Evolutionary conservation across 805 yeast genomes (phyloP).

Genomic region (Nakazawaea holstii): DNA sequence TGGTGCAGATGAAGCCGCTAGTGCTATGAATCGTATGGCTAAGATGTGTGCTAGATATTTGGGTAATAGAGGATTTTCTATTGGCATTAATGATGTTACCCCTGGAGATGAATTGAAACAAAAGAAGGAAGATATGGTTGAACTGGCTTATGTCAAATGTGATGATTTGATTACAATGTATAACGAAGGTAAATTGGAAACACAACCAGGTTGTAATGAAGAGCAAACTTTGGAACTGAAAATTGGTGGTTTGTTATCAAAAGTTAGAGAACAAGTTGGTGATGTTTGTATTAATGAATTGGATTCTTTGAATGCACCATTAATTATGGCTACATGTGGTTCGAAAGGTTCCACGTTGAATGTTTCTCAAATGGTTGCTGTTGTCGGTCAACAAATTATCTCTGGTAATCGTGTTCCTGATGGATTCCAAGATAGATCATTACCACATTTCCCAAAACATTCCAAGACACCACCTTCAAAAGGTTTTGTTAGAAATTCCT

Average conservation of each 20-base stretch:
- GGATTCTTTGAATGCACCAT: conserved; percentile 87
- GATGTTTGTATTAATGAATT: conserved; percentile 93
- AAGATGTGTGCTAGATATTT: conserved; percentile 92
- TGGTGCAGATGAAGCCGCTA: conserved; percentile 95
- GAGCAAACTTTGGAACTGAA: conserved; percentile 98
- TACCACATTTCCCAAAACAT: conserved; percentile 94
- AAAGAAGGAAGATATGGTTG: conserved; percentile 85
- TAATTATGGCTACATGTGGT: conserved; percentile 99
- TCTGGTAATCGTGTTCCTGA: conserved; percentile 99
- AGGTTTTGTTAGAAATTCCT: conserved; percentile 96
- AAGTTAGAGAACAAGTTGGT: conserved; percentile 98
- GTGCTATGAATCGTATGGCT: conserved; percentile 99
- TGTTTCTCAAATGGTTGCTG: conserved; percentile 99
- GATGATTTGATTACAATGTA: conserved; percentile 80
- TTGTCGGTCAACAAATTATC: conserved; percentile 98
- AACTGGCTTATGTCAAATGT: conserved; percentile 83
- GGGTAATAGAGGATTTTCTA: conserved; percentile 94
- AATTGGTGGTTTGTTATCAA: conserved; percentile 92
- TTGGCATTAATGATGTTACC: conserved; percentile 96
- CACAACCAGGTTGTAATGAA: conserved; percentile 98
- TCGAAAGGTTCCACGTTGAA: conserved; percentile 97
- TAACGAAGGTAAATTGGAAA: conserved; percentile 83
- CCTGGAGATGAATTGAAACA: conserved; percentile 75
- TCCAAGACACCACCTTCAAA: conserved; percentile 97
- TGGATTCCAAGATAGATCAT: conserved; percentile 98